A percentile compares a stretch with the other conserved stretches of the same genome.
These are phyloP conservation scores for Suillus bovinus DNA, from an alignment of 768 basidiomycete genomes.

Conservation along the genomic window DNA sequence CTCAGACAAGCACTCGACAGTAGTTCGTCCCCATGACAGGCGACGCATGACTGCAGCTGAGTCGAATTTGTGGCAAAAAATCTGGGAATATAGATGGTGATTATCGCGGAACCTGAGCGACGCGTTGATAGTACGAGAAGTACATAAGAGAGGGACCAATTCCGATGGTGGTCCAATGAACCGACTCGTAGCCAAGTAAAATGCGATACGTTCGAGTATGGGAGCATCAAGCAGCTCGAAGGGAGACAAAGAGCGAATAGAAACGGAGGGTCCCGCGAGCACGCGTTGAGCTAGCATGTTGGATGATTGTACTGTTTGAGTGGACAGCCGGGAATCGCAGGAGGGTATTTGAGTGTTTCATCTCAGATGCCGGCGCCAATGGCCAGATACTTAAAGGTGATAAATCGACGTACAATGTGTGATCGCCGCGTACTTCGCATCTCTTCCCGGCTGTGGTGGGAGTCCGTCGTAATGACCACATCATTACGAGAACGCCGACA, in stretches of 20 bases:
- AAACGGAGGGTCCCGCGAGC: constrained; percentile 4
- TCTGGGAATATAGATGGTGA: constrained; percentile 40
- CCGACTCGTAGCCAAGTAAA: constrained; percentile 36
- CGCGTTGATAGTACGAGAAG: constrained; percentile 37
- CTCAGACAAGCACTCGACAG: constrained; percentile 36
- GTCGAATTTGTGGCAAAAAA: constrained; percentile 50
- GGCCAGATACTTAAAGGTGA: constrained; percentile 32
- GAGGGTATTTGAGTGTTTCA: constrained; percentile 24
- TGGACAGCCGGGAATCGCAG: constrained; percentile 12
- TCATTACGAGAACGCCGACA: constrained; percentile 32
- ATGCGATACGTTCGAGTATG: constrained; percentile 43
- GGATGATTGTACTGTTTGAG: constrained; percentile 3
- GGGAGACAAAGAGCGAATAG: constrained; percentile 12
- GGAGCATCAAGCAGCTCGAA: constrained; percentile 25
- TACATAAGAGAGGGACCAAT: constrained; percentile 39
- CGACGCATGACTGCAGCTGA: constrained; percentile 39
- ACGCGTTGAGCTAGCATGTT: constrained; percentile 5
- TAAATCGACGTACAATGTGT: constrained; percentile 37
- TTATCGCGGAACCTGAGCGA: constrained; percentile 39
- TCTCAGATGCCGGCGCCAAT: constrained; percentile 25
- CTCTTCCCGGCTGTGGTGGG: constrained; percentile 29
- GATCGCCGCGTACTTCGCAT: constrained; percentile 37
- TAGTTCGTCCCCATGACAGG: constrained; percentile 38
- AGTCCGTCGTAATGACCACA: constrained; percentile 33
- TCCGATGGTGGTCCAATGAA: constrained; percentile 46